Evolutionary conservation across 106 monocot species (phyloP).

Genomic region (Phalaenopsis equestris): DNA sequence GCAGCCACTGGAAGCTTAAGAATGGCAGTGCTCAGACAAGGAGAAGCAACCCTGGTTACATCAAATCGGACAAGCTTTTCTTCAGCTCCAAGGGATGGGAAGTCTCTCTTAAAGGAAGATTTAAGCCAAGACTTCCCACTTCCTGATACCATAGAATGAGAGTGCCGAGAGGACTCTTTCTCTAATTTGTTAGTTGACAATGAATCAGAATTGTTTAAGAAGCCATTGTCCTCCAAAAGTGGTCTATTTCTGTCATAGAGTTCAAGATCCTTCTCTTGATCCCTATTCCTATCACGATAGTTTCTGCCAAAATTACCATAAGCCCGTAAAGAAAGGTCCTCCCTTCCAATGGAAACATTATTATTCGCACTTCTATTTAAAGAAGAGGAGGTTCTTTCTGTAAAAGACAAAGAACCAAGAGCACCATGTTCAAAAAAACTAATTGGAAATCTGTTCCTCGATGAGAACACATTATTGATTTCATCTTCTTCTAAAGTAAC

Average conservation of each 20-base stretch:
- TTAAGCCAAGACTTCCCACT: slow-evolving; percentile 31
- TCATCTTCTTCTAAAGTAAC: slow-evolving; percentile 22
- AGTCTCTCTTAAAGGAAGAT: slow-evolving; percentile 62
- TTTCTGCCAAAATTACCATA: slow-evolving; percentile 62
- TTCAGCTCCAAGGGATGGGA: slow-evolving; percentile 68
- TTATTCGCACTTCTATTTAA: slow-evolving; percentile 20
- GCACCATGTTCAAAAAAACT: slow-evolving; percentile 24
- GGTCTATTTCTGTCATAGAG: slow-evolving; percentile 36
- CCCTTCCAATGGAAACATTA: slow-evolving; percentile 30
- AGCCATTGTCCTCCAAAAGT: slow-evolving; percentile 28
- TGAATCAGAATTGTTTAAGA: slow-evolving; percentile 24
- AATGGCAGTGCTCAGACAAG: slow-evolving; percentile 29
- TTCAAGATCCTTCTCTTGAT: slow-evolving; percentile 2
- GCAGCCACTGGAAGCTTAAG: slow-evolving; percentile 27
- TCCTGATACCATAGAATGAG: slow-evolving; percentile 33
- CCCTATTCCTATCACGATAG: slow-evolving; percentile 32
- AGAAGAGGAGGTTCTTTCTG: slow-evolving; percentile 7
- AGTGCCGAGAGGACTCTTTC: slow-evolving; percentile 34
- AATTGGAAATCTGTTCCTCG: slow-evolving; percentile 26
- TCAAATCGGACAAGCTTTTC: slow-evolving; percentile 33
- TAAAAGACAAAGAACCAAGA: slow-evolving; percentile 14
- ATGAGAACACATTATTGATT: slow-evolving; percentile 16
- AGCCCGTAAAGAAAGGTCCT: slow-evolving; percentile 19
- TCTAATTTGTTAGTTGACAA: slow-evolving; percentile 19
- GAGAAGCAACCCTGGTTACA: slow-evolving; percentile 34